Base-by-base conservation (phyloP, 2,329 filamentous ascomycete genomes). In the Talaromyces verruculosus region DNA sequence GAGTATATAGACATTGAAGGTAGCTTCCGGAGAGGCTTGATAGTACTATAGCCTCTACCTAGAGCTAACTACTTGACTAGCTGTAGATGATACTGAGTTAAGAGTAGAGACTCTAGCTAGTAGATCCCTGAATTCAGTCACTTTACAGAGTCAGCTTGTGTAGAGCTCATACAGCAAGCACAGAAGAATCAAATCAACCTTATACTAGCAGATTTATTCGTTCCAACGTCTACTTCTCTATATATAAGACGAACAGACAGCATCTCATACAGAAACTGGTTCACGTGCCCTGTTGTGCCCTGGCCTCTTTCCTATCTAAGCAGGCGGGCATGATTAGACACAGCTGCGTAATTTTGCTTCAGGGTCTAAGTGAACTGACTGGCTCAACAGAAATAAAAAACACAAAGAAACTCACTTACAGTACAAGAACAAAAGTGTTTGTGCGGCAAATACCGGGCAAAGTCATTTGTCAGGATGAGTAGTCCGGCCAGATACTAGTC, bases 371-470 rank as follows among this genome's bases (percentile, higher is more conserved):
- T 57, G 53, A 37, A 15, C 5, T 8, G 28, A 57, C 33, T 25
- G 1, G n/a, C n/a, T 19, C 2, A 57, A 57, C n/a, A 22, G 10
- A 55, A 7, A 19, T 3, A 25, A 25, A 25, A 55, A 55, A 2
- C 7, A 33, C 30, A 57, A 57, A 57, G n/a, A 15, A 19, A 37
- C 19, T 39, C 30, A 25, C 2, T 25, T 37, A 57, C n/a, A 39
- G 6, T 33, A 33, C 49, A 4, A 35, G 22, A 37, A 10, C 35
- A 1, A 35, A n/a, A 55, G n/a, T 35, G 51, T 57, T 57, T 35
- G 53, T 57, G 53, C n/a, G 11, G 53, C 53, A 57, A 57, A 39
- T 57, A 37, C 33, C 6, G 33, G 33, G 53, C 53, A 57, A 22
- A 37, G n/a, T 22, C 11, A 37, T 33, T 4, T 13, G 30, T 37